Percentiles rank a stretch among this genome's conserved stretches.
phyloP scores from a whole-genome alignment of 148 eudicot species.

The Camellia lanceoleosa region DNA sequence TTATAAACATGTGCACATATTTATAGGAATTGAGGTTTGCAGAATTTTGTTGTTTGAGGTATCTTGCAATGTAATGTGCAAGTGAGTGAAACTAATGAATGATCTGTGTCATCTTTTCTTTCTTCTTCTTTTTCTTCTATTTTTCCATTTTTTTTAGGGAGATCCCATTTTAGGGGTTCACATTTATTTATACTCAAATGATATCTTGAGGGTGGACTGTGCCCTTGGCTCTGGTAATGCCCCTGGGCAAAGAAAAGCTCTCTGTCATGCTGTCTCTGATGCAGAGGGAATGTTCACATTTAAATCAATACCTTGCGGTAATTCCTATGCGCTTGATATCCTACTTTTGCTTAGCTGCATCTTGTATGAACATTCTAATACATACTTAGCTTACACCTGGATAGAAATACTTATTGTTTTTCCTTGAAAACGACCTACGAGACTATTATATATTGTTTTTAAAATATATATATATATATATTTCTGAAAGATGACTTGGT shows the following conservation, averaged over 20 bases:
- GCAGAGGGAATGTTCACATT: constrained; percentile 80
- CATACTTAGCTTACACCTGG: neutral
- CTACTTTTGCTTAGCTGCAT: neutral
- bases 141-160: constrained; percentile 42
- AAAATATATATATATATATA: too few relatives aligned
- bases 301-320: constrained; percentile 89
- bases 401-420: neutral
- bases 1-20: neutral
- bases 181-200: constrained; percentile 81
- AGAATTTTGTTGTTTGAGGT: neutral
- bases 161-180: constrained; percentile 97
- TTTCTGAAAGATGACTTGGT: neutral
- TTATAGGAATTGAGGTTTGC: neutral
- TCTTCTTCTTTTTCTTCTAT: too few relatives aligned
- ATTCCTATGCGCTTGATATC: constrained; percentile 12
- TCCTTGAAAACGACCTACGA: neutral
- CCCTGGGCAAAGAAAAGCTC: constrained; percentile 68
- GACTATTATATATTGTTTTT: neutral
- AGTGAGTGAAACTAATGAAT: constrained; percentile 4
- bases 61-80: neutral
- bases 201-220: constrained; percentile 67
- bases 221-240: constrained; percentile 69
- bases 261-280: constrained; percentile 89
- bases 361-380: constrained; percentile 8
- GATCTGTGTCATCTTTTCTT: neutral